Evolutionary conservation across 192 early-diverging fungal genomes (phyloP), one percentile per base, ranked within the genome.

Genomic region (Backusella tarrabulga): DNA sequence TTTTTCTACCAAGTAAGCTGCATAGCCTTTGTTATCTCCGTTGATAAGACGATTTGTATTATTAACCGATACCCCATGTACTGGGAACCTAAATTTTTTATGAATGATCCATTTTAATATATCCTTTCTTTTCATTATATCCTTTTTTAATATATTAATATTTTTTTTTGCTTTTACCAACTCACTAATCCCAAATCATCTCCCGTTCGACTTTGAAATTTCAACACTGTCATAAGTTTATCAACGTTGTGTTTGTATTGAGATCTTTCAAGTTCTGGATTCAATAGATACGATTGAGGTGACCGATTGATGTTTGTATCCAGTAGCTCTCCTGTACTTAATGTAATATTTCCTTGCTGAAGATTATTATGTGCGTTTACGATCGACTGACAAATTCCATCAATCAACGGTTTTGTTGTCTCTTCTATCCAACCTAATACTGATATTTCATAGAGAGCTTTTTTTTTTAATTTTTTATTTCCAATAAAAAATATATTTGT

Each of bases 1-100:
- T 2, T 50, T 63, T 60, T 81, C 80, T 35, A 60, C 29, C 4
- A 73, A 17, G 74, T 81, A 78, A 17, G 76, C 70, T 14, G 80
- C 80, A 66, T 67, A 74, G 7, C 80, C 80, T 54, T 81, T 81
- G 38, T 81, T 81, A 68, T 81, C 80, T 11, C 76, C 76, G 40
- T 73, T 78, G 15, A 81, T 67, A 34, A 78, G 56, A 12, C 41
- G 70, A 40, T 81, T 81, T 6, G 76, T 78, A 60, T 78, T 75
- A 38, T 78, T 78, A 17, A 81, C 68, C 4, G 80, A 81, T 21
- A 74, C 73, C 7, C 76, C 67, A 56, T 81, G 80, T 0, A 81
- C 80, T 12, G 80, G 56, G 63, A 81, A 79, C 77, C 77, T 74
- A 63, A 29, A 15, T 46, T 32, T 72, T 8, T 42, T 26, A 26